Base-by-base conservation (phyloP, 306 rosid species). In the Cicer bijugum region DNA sequence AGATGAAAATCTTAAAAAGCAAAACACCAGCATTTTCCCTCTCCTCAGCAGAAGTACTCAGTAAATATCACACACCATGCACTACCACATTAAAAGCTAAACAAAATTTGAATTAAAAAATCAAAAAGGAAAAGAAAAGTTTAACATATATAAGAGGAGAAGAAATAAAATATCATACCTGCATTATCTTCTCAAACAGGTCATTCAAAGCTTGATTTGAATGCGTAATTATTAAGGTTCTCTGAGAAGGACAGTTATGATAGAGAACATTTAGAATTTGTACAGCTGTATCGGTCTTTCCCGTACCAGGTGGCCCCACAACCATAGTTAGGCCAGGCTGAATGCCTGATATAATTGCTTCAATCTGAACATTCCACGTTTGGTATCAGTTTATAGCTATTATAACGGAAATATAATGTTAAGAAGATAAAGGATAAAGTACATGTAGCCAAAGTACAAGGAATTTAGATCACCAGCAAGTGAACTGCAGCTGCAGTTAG, bases 291-390 rank as follows among this genome's bases (percentile, higher is more conserved):
- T 94, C 96, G 69, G 97, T 94, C 86, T 94, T 94, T 86, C 99
- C 99, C 0, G 97, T 94, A 85, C 99, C 99, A 86, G 99, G 99
- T 60, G 99, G 99, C 81, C 99, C 99, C 57, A 94, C 99, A 78
- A 90, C 96, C 99, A 91, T 94, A 55, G 99, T 91, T 64, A 94
- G 82, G 46, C 99, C 99, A 61, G 99, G 97, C 85, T 94, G 99
- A 79, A 91, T 81, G 55, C 99, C 99, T 14, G 97, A 94, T 53
- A 90, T 86, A 78, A 94, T 91, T 58, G 99, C 97, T 71, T 89
- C 96, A 77, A 88, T 83, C 99, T 94, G 81, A 72, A 77, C 5
- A 66, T 77, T 57, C 43, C 38, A 63, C 35, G 40, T 57, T 46
- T 46, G 63, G 51, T 38, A 35, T 51, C 28, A 63, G 48, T 69